Percentiles rank a stretch among this genome's conserved stretches.
These are phyloP conservation scores for Pinguiococcus pyrenoidosus DNA, from an alignment of 108 stramenopile genomes.

Conservation along the genomic window DNA sequence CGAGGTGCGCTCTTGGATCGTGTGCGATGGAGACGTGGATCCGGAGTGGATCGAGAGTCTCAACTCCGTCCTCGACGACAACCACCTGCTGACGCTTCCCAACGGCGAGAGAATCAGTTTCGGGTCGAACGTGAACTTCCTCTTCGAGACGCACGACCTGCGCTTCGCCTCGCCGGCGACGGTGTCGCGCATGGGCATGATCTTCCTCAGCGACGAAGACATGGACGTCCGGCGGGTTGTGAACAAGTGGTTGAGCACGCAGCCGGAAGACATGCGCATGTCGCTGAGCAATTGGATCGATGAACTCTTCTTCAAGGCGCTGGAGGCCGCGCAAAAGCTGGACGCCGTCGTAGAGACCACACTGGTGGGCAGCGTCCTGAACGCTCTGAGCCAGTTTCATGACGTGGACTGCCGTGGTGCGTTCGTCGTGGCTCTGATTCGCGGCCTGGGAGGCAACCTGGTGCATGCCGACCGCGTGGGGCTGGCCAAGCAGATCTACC, in stretches of 20 bases:
- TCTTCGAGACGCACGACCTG: conserved; percentile 54
- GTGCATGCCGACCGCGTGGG: conserved; percentile 11
- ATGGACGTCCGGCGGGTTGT: conserved; percentile 33
- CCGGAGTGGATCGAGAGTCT: conserved; percentile 49
- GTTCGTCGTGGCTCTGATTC: conserved; percentile 33
- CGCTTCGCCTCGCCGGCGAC: conserved; percentile 49
- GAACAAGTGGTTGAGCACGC: conserved; percentile 18
- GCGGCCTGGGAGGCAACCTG: conserved; percentile 49
- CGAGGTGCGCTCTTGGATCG: conserved; percentile 28
- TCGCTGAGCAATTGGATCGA: conserved; percentile 29
- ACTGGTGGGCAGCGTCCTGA: conserved; percentile 41
- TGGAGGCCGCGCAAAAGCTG: conserved; percentile 6
- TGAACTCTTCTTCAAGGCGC: conserved; percentile 31
- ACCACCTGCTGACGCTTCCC: conserved; percentile 49
- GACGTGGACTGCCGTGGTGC: conserved; percentile 16
- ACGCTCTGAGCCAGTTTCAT: conserved; percentile 33
- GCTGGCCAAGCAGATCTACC: conserved; percentile 41
- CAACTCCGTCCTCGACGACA: conserved; percentile 55
- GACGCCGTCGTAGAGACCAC: conserved; percentile 46
- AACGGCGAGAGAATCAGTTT: conserved; percentile 53
- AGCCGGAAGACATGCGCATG: conserved; percentile 14
- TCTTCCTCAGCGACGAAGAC: conserved; percentile 50
- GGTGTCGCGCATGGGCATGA: conserved; percentile 48
- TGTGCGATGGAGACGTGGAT: conserved; percentile 41
- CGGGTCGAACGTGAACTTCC: conserved; percentile 48